Evolutionary conservation across 1,284 basidiomycete genomes (phyloP).

Genomic region (Ganoderma multipileum): DNA sequence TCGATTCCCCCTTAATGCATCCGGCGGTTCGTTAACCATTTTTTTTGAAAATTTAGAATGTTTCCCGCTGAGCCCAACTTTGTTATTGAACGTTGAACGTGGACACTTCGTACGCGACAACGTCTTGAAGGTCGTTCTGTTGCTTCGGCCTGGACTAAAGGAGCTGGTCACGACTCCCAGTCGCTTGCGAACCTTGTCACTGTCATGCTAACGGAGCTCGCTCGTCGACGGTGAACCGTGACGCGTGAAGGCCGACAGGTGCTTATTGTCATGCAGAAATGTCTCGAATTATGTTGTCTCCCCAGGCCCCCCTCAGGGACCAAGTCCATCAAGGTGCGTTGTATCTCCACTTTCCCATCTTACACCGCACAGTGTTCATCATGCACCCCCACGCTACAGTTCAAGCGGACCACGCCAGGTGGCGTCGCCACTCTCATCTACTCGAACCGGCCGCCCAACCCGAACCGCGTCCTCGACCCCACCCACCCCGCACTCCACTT

Average conservation of each 20-base stretch:
- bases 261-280: constrained; percentile 24
- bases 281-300: constrained; percentile 32
- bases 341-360: background rate
- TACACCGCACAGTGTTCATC: background rate
- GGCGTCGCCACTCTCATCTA: constrained; percentile 18
- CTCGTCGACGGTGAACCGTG: background rate
- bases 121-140: background rate
- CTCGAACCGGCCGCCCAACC: constrained; percentile 6
- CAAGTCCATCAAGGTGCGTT: constrained; percentile 34
- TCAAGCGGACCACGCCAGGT: constrained; percentile 40
- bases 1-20: constrained; percentile 62
- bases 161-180: no score
- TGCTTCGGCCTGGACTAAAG: background rate
- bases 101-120: no score
- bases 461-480: constrained; percentile 21
- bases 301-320: constrained; percentile 20
- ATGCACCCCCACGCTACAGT: constrained; percentile 25
- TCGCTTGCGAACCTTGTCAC: background rate
- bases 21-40: background rate
- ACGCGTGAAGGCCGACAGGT: no score
- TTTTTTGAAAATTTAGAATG: no score
- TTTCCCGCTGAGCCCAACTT: no score
- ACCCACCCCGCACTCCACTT: constrained; percentile 30
- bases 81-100: no score
- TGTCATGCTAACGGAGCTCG: background rate